Conservation (phyloP, 495 filamentous ascomycete genomes). For the Hyaloscypha variabilis region DNA sequence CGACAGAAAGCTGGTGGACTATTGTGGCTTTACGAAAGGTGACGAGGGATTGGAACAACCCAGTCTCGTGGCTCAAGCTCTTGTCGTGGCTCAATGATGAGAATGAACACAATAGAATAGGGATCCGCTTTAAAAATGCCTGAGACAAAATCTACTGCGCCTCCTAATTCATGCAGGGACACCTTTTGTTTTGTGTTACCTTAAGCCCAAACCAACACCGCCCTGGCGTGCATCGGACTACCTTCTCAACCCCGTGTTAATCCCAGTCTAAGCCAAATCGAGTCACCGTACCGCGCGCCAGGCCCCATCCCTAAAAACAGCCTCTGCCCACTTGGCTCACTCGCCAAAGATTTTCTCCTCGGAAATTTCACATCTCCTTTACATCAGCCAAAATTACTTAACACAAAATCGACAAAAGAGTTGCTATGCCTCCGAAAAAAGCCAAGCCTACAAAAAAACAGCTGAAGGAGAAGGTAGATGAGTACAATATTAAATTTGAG, state of each 20-base stretch:
- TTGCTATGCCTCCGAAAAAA: conserved; percentile 8
- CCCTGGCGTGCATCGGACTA: too few species aligned
- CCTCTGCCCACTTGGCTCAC: not conserved
- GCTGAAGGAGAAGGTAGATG: not conserved
- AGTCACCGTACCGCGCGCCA: not conserved
- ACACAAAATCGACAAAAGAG: not conserved
- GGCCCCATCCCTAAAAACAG: not conserved
- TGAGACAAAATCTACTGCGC: too few species aligned
- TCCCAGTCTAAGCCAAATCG: too few species aligned
- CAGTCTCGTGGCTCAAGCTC: conserved; percentile 3
- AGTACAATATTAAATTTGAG: conserved; percentile 11
- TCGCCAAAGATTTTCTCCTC: not conserved
- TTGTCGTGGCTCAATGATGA: not conserved
- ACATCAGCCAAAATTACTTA: not conserved
- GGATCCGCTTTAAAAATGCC: too few species aligned
- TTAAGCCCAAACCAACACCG: too few species aligned
- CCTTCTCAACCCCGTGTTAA: too few species aligned
- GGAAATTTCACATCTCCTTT: not conserved
- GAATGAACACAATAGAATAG: not conserved
- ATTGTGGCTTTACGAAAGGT: conserved; percentile 2
- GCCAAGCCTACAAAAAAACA: conserved; percentile 4
- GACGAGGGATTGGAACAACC: not conserved
- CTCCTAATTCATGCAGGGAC: too few species aligned
- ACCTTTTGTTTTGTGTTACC: too few species aligned
- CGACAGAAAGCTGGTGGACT: not conserved